Conservation (phyloP, 2,329 filamentous ascomycete genomes). For the Monosporascus sp. region DNA sequence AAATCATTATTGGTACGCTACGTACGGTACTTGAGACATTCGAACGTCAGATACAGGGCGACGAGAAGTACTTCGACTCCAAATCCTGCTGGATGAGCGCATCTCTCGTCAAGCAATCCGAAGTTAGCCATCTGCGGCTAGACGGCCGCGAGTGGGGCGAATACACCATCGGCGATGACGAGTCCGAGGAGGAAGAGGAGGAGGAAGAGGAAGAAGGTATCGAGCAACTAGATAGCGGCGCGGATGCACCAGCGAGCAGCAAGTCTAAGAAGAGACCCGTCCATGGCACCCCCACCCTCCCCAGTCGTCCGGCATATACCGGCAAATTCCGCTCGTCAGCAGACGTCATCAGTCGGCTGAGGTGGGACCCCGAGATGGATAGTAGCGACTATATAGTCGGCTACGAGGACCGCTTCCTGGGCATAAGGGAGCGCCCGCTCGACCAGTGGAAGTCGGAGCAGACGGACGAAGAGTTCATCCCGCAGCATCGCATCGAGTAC, state of each 20-base stretch:
- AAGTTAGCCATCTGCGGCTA: constrained; percentile 37
- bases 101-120: constrained; percentile 30
- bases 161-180: constrained; percentile 34
- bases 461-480: constrained; percentile 63
- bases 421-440: constrained; percentile 47
- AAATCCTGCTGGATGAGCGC: constrained; percentile 44
- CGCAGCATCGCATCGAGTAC: constrained; percentile 58
- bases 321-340: constrained; percentile 50
- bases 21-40: constrained; percentile 40
- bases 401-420: constrained; percentile 56
- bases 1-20: constrained; percentile 38
- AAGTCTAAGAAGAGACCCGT: constrained; percentile 16
- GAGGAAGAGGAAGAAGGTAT: constrained; percentile 40
- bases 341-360: constrained; percentile 54
- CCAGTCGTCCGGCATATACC: constrained; percentile 27
- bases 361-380: constrained; percentile 53
- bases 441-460: constrained; percentile 56
- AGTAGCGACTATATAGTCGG: constrained; percentile 50
- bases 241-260: constrained; percentile 10
- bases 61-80: constrained; percentile 44
- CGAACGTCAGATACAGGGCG: constrained; percentile 39
- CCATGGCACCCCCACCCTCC: constrained; percentile 4
- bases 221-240: constrained; percentile 26
- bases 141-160: constrained; percentile 47
- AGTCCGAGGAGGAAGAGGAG: constrained; percentile 27